phyloP scores from a whole-genome alignment of 306 rosid species.

The Vigna unguiculata region DNA sequence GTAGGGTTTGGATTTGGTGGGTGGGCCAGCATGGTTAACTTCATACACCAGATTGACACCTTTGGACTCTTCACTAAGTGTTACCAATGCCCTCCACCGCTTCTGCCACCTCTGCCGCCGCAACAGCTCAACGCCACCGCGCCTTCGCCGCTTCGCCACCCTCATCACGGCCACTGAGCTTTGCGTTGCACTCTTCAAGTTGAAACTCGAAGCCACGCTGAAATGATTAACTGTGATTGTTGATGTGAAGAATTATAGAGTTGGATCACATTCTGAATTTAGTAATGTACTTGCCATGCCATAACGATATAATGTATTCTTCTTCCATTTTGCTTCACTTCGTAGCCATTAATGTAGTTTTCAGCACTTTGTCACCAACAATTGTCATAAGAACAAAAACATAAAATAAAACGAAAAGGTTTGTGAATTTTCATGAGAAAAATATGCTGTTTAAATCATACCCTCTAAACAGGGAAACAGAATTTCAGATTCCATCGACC shows the following conservation, averaged over 20 bases:
- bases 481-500: too few species aligned
- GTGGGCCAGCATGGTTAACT: slow-evolving; percentile 97
- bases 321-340: slow-evolving; percentile 19
- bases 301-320: slow-evolving; percentile 36
- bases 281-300: slow-evolving; percentile 34
- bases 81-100: slow-evolving; percentile 81
- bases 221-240: slow-evolving; percentile 5
- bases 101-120: slow-evolving; percentile 40
- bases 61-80: slow-evolving; percentile 97
- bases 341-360: slow-evolving; percentile 16
- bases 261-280: slow-evolving; percentile 32
- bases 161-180: slow-evolving; percentile 26
- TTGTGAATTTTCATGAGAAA: not conserved
- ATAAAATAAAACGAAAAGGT: slow-evolving; percentile 9
- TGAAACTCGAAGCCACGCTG: not conserved
- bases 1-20: slow-evolving; percentile 99
- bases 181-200: not conserved
- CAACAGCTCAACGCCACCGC: slow-evolving; percentile 63
- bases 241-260: slow-evolving; percentile 2
- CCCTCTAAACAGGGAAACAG: too few species aligned
- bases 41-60: slow-evolving; percentile 85
- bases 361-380: slow-evolving; percentile 29
- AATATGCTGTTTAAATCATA: too few species aligned
- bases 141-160: slow-evolving; percentile 57
- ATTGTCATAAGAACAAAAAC: slow-evolving; percentile 11